These are phyloP conservation scores for Lolium rigidum DNA, from an alignment of 176 grass and related monocot genomes.

Conservation along the genomic window DNA sequence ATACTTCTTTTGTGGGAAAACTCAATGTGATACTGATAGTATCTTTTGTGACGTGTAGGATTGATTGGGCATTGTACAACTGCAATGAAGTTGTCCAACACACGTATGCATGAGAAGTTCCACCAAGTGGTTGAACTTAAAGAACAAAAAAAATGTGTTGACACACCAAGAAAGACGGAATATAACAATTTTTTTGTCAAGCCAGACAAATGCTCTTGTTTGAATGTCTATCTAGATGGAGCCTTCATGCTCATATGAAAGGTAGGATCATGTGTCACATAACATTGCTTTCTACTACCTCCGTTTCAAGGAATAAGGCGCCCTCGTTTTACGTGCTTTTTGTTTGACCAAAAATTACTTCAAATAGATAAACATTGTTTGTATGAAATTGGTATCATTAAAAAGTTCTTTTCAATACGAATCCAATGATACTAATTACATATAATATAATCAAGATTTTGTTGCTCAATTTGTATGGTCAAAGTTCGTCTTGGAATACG, in stretches of 20 bases:
- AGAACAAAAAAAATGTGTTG: not conserved
- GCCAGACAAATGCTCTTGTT: not conserved
- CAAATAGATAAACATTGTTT: too few relatives aligned
- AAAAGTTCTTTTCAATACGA: too few relatives aligned
- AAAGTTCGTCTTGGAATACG: too few relatives aligned
- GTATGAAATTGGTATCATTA: too few relatives aligned
- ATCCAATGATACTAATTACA: too few relatives aligned
- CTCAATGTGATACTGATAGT: not conserved
- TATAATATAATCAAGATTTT: too few relatives aligned
- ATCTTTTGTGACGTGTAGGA: not conserved
- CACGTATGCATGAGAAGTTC: not conserved
- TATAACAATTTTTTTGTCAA: not conserved
- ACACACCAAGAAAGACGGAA: not conserved
- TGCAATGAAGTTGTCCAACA: not conserved
- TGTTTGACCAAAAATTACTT: too few relatives aligned
- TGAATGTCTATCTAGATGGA: not conserved
- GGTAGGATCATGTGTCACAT: not conserved
- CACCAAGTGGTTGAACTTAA: not conserved
- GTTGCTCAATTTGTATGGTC: too few relatives aligned
- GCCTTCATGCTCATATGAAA: not conserved
- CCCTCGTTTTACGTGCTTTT: too few relatives aligned
- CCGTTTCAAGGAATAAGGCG: too few relatives aligned
- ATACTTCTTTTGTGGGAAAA: too few relatives aligned
- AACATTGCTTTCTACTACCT: not conserved
- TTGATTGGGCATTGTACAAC: not conserved